Conservation (phyloP, 2,329 filamentous ascomycete species). For the Clonostachys solani region DNA sequence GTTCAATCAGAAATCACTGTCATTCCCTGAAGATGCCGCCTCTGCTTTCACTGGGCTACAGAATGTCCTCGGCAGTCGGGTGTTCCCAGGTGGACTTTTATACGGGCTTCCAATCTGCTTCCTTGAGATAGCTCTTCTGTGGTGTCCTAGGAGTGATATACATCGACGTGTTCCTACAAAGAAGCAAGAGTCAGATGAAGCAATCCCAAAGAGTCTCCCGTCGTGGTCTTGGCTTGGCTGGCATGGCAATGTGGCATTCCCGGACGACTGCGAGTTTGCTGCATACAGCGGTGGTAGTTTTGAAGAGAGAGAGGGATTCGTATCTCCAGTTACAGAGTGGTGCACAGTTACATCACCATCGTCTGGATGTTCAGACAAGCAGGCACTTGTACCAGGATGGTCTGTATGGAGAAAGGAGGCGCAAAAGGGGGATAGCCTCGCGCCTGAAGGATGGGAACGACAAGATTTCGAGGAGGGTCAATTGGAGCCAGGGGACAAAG, state of each 20-base stretch:
- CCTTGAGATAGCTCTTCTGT: slow-evolving; percentile 36
- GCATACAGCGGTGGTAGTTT: slow-evolving; percentile 28
- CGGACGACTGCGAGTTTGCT: slow-evolving; percentile 27
- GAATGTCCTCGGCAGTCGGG: slow-evolving; percentile 6
- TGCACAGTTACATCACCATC: background rate
- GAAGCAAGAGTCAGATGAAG: too few species aligned
- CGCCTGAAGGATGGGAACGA: too few species aligned
- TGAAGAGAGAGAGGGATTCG: slow-evolving; percentile 35
- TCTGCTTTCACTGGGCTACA: too few species aligned
- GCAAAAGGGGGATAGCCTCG: too few species aligned
- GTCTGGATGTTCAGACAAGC: slow-evolving; percentile 26
- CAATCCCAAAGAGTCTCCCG: slow-evolving; percentile 27
- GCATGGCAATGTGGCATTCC: slow-evolving; percentile 29
- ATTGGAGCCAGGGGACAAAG: too few species aligned
- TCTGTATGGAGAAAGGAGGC: slow-evolving; percentile 2
- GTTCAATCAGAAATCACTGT: slow-evolving; percentile 33
- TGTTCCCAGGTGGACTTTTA: slow-evolving; percentile 35
- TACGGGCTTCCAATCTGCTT: slow-evolving; percentile 42
- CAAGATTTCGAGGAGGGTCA: too few species aligned
- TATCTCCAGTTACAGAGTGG: background rate
- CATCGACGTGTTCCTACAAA: slow-evolving; percentile 27
- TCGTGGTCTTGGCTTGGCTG: slow-evolving; percentile 45
- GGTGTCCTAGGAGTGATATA: slow-evolving; percentile 36
- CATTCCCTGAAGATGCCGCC: slow-evolving; percentile 21
- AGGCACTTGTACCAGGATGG: slow-evolving; percentile 30